Percentiles rank a stretch among this genome's conserved stretches.
These are phyloP conservation scores for Gossypium lobatum DNA, from an alignment of 441 rosid genomes.

Conservation along the genomic window DNA sequence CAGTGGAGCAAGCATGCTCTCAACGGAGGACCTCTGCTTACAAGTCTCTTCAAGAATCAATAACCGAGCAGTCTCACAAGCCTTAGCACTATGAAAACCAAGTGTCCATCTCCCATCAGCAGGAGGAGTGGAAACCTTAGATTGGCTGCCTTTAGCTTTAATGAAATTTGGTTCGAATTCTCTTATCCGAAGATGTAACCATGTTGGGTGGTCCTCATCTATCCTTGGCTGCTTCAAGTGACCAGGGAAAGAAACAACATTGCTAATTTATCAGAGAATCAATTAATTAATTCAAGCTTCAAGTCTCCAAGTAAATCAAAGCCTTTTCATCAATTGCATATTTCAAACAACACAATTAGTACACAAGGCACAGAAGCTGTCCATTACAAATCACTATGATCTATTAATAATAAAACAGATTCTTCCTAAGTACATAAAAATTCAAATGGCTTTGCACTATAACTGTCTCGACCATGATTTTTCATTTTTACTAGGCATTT, in stretches of 20 bases:
- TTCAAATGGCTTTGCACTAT: neutral
- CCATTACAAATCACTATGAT: neutral
- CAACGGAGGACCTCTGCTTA: constrained; percentile 17
- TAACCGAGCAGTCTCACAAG: constrained; percentile 44
- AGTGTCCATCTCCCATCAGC: constrained; percentile 63
- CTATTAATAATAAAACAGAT: neutral
- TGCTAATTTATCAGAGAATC: neutral
- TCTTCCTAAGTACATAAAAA: neutral
- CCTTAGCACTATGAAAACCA: constrained; percentile 46
- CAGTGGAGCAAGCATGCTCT: constrained; percentile 31
- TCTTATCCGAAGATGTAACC: constrained; percentile 49
- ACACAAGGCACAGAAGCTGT: neutral
- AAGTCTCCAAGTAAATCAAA: neutral
- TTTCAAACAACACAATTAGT: neutral
- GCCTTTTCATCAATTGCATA: neutral
- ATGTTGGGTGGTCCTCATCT: constrained; percentile 53
- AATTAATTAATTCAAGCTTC: neutral
- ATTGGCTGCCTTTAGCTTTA: constrained; percentile 14
- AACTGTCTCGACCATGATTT: neutral
- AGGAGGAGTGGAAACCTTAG: constrained; percentile 21
- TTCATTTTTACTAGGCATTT: neutral
- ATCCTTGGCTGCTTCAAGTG: constrained; percentile 40
- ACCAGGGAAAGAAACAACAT: constrained; percentile 1
- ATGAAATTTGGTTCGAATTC: constrained; percentile 46
- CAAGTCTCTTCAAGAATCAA: constrained; percentile 22